Conservation (phyloP, 495 filamentous ascomycete species). For the Pseudotulostoma volvatum region DNA sequence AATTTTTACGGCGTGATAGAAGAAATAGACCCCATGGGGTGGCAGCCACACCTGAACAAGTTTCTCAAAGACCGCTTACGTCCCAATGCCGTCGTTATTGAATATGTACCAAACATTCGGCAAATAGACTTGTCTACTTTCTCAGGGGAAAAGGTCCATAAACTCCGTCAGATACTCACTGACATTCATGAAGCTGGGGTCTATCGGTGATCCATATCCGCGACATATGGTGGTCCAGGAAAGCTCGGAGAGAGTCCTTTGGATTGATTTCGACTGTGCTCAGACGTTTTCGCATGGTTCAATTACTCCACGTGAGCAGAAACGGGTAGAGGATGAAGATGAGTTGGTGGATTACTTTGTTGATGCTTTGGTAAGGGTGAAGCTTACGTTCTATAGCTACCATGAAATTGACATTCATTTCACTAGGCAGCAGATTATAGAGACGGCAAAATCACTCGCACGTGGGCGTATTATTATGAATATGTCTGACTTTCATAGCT, state of each 20-base stretch:
- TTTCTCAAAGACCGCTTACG: slow-evolving; percentile 11
- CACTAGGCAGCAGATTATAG: slow-evolving; percentile 7
- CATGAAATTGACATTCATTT: slow-evolving; percentile 7
- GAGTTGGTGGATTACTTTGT: slow-evolving; percentile 12
- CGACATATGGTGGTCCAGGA: slow-evolving; percentile 12
- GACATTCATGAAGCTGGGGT: slow-evolving; percentile 10
- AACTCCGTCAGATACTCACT: slow-evolving; percentile 10
- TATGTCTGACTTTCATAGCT: too few species aligned
- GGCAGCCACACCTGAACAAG: slow-evolving; percentile 10
- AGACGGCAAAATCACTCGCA: slow-evolving; percentile 6
- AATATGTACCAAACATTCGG: slow-evolving; percentile 12
- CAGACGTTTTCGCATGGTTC: slow-evolving; percentile 9
- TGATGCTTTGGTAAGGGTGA: slow-evolving; percentile 8
- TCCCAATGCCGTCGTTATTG: slow-evolving; percentile 14
- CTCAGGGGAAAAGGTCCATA: slow-evolving; percentile 3
- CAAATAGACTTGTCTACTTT: slow-evolving; percentile 10
- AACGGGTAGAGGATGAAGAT: slow-evolving; percentile 7
- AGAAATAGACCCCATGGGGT: slow-evolving; percentile 7
- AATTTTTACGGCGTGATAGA: slow-evolving; percentile 13
- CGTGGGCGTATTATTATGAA: slow-evolving; percentile 10
- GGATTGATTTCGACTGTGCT: slow-evolving; percentile 16
- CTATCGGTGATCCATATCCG: slow-evolving; percentile 9
- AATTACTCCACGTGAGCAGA: slow-evolving; percentile 5
- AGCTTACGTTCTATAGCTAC: not conserved
- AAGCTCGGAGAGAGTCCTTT: slow-evolving; percentile 8